These are phyloP conservation scores for Epichloe amarillans DNA, from an alignment of 2,329 filamentous ascomycete genomes.

Conservation along the genomic window DNA sequence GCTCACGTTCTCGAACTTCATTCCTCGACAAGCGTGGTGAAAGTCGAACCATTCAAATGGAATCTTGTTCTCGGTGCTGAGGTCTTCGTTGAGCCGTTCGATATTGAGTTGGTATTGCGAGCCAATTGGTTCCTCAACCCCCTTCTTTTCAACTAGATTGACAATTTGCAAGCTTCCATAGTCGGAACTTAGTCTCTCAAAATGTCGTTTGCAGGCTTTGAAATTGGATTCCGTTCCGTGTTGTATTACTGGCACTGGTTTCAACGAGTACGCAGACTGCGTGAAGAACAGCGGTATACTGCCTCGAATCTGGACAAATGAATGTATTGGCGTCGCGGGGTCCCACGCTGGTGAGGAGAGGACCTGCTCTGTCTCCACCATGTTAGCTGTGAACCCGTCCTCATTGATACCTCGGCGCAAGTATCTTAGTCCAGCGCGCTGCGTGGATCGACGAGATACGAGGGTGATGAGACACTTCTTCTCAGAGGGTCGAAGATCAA, in stretches of 20 bases:
- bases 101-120: conserved; percentile 61
- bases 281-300: conserved; percentile 94
- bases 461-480: conserved; percentile 66
- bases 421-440: conserved; percentile 80
- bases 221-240: conserved; percentile 72
- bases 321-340: conserved; percentile 50
- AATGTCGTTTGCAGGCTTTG: conserved; percentile 66
- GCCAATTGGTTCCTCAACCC: conserved; percentile 72
- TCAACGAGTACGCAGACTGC: conserved; percentile 85
- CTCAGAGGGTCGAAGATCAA: conserved; percentile 34
- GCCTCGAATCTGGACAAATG: conserved; percentile 76
- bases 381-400: conserved; percentile 76
- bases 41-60: conserved; percentile 96
- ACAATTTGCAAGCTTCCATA: conserved; percentile 72
- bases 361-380: conserved; percentile 90
- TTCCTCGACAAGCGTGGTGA: conserved; percentile 78
- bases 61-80: conserved; percentile 27
- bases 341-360: conserved; percentile 60
- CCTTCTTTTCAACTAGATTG: conserved; percentile 80
- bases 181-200: conserved; percentile 49
- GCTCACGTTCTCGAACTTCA: conserved; percentile 95
- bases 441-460: conserved; percentile 77
- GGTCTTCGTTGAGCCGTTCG: conserved; percentile 50
- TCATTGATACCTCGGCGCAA: conserved; percentile 83
- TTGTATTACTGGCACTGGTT: conserved; percentile 69